Evolutionary conservation across 1,139 yeast species (phyloP).

Genomic region (Geotrichum fermentans): DNA sequence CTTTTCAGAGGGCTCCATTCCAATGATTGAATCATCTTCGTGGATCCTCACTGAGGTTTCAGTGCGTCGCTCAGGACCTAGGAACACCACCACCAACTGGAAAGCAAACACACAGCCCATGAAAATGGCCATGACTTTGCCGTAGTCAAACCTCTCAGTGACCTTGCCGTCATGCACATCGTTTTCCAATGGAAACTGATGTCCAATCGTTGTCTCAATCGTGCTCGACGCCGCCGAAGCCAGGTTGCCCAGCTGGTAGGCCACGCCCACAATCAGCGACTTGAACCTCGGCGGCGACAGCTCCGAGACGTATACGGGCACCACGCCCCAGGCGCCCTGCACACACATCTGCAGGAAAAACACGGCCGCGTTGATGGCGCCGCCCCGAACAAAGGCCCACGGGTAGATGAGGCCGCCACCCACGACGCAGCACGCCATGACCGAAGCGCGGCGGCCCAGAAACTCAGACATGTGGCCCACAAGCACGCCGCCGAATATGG

Average conservation of each 20-base stretch:
- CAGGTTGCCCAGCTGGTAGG: conserved; percentile 80
- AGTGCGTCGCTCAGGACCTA: conserved; percentile 75
- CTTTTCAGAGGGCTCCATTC: too few species aligned
- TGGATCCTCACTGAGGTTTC: too few species aligned
- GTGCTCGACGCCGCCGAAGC: conserved; percentile 82
- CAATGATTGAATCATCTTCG: too few species aligned
- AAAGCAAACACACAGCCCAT: conserved; percentile 75
- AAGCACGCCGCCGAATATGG: conserved; percentile 58
- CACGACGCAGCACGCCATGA: conserved; percentile 54
- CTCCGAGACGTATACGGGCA: conserved; percentile 73
- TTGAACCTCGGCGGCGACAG: conserved; percentile 74
- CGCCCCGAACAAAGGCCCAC: conserved; percentile 57
- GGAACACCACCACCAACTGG: conserved; percentile 50
- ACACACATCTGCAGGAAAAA: conserved; percentile 77
- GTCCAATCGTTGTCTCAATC: conserved; percentile 72
- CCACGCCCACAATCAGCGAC: conserved; percentile 66
- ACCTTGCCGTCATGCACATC: conserved; percentile 34
- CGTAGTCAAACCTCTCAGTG: conserved; percentile 40
- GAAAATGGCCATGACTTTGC: conserved; percentile 75
- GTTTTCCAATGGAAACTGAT: conserved; percentile 62
- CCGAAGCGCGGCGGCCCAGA: conserved; percentile 55
- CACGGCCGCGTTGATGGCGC: conserved; percentile 68
- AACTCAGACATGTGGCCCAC: conserved; percentile 59
- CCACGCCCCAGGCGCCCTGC: conserved; percentile 86
- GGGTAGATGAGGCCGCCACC: conserved; percentile 70